A percentile compares a stretch with the other conserved stretches of the same genome.
Conservation (phyloP, 768 basidiomycete genomes). For the Fomitopsis serialis region DNA sequence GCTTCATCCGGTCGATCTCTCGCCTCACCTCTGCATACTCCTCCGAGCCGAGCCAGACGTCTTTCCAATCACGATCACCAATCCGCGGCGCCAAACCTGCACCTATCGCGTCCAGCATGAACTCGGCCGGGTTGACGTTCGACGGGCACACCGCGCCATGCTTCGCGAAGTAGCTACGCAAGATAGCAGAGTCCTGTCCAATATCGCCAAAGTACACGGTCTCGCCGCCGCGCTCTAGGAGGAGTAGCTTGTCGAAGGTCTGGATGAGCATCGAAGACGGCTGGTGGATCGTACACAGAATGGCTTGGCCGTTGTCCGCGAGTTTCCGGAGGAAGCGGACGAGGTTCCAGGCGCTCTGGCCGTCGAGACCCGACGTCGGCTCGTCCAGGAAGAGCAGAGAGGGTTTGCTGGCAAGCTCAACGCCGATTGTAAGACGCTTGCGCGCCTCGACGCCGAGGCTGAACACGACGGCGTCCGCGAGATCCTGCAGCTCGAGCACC, state of each 20-base stretch:
- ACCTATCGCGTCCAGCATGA: slow-evolving; percentile 83
- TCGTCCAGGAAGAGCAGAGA: slow-evolving; percentile 64
- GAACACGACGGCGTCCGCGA: slow-evolving; percentile 78
- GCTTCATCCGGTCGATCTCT: slow-evolving; percentile 40
- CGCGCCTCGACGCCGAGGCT: slow-evolving; percentile 64
- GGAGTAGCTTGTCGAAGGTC: slow-evolving; percentile 70
- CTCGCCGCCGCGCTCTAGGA: slow-evolving; percentile 74
- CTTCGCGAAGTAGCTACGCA: slow-evolving; percentile 72
- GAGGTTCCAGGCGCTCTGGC: slow-evolving; percentile 74
- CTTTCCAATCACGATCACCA: slow-evolving; percentile 80
- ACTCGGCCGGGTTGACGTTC: slow-evolving; percentile 72
- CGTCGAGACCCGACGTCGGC: slow-evolving; percentile 53
- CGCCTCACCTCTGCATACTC: slow-evolving; percentile 39
- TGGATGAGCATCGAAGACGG: slow-evolving; percentile 84
- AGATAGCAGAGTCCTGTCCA: slow-evolving; percentile 60
- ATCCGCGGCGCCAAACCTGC: slow-evolving; percentile 71
- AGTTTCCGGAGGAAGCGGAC: slow-evolving; percentile 80
- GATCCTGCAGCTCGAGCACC: slow-evolving; percentile 77
- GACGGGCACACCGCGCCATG: slow-evolving; percentile 71
- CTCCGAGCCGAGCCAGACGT: slow-evolving; percentile 74
- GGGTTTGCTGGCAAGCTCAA: slow-evolving; percentile 86
- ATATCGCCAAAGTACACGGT: slow-evolving; percentile 95
- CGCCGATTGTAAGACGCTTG: slow-evolving; percentile 87
- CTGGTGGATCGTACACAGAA: slow-evolving; percentile 88
- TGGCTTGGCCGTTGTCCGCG: slow-evolving; percentile 81